Base-by-base conservation (phyloP, 1,284 basidiomycete genomes). In the Microbotryum lychnidis-dioicae region DNA sequence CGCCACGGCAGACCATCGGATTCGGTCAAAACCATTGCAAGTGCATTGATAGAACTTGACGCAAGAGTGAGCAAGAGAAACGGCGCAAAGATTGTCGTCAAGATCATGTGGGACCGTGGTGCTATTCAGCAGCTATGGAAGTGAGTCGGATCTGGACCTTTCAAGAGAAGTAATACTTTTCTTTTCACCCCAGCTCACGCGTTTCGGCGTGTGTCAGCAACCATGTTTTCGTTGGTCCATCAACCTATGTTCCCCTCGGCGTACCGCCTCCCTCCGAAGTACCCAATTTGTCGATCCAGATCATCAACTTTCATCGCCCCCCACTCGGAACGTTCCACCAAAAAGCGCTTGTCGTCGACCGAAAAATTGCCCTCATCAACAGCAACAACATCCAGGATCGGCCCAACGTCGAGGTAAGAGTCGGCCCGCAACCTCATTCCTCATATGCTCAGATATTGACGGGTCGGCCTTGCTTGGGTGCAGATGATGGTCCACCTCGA, bases 401-500 rank as follows among this genome's bases (percentile, higher is more conserved):
- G 4, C 75, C 75, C 48, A 76, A 76, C 56, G 60, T 76, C 44
- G 75, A 76, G 74, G 76, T 73, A 72, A n/a, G 59, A 12, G 16
- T 27, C 12, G 56, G 53, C 66, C 45, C 37, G 37, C 12, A 64
- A 67, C 31, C 51, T n/a, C 6, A 16, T 18, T 33, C 21, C 20
- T 42, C 14, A 37, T 45, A 27, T 5, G 8, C 9, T 42, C 10
- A 0, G 37, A 25, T 46, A 29, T 31, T 18, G 12, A 45, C 37
- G 14, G 14, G 18, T 18, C 37, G n/a, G 14, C 9, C 12, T 31
- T 8, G 31, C 50, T 5, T 54, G 33, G 9, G 7, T 33, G 64
- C 83, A 86, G 73, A 82, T 86, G 81, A 85, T 82, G 80, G 74
- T 79, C 6, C 82, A 84, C 68, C 75, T 84, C 46, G 85, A 87